Base-by-base conservation (phyloP, 768 basidiomycete genomes). In the Boletus rubroflammeus region DNA sequence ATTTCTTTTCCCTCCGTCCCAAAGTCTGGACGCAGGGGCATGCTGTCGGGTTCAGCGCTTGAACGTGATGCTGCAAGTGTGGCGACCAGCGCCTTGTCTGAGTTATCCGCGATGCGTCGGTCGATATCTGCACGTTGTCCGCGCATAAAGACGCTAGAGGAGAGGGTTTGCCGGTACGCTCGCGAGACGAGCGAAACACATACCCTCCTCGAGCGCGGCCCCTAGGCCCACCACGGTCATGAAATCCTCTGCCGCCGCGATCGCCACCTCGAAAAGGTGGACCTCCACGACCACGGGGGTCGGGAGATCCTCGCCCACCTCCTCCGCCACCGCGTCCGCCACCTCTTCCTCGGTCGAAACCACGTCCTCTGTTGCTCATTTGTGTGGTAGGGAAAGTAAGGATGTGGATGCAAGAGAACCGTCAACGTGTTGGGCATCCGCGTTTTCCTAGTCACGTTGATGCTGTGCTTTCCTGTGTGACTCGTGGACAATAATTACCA, bases 1-100 rank as follows among this genome's bases (percentile, higher is more conserved):
- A 82, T 74, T 39, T 66, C 58, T 15, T 21, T 70, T 25, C 80
- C 80, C 3, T 59, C 62, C 0, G 69, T 75, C 32, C 80, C 80
- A 61, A 73, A 81, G 50, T 71, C 74, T 19, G 80, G 80, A 28
- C 80, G 77, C n/a, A 68, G 57, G 26, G 81, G 81, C 56, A 80
- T 73, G 28, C 71, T 67, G 38, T 61, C 57, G 1, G 52, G 26
- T 15, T 57, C 63, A 26, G 65, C 57, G 14, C 56, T 50, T 14
- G 64, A 31, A 70, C 48, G 8, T 59, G 61, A 51, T 46, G 49
- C 11, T 57, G 70, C 41, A 74, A 72, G 29, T 62, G 62, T 47
- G 46, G 67, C 62, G n/a, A 82, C 66, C 4, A 81, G 71, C 5
- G 69, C 62, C 46, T 80, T 75, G 62, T 79, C 75, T 1, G 75